phyloP scores from a whole-genome alignment of 495 filamentous ascomycete species.

The Saxophila tyrrhenica region DNA sequence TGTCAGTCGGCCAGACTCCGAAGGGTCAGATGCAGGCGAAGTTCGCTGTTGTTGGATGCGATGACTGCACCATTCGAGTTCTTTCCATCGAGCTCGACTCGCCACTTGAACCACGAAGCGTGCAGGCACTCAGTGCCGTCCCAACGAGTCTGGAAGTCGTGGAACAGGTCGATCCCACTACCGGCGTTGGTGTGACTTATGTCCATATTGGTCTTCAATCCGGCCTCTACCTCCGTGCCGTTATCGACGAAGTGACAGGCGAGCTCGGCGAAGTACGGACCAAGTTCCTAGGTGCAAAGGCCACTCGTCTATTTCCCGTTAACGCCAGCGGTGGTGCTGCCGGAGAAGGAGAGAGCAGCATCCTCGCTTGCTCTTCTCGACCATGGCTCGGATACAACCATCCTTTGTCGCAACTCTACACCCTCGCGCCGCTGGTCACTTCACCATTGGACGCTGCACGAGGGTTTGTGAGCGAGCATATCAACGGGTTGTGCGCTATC shows the following conservation, averaged over 20 bases:
- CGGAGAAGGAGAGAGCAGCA: constrained; percentile 47
- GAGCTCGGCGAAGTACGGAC: constrained; percentile 90
- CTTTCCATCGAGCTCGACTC: constrained; percentile 81
- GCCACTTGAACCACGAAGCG: constrained; percentile 80
- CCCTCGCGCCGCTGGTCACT: constrained; percentile 84
- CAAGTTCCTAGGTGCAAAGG: constrained; percentile 81
- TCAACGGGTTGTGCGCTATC: constrained; percentile 85
- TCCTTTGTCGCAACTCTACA: constrained; percentile 68
- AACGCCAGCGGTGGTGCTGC: constrained; percentile 52
- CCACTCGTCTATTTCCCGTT: constrained; percentile 62
- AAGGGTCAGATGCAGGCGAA: constrained; percentile 75
- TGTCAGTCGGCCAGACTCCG: constrained; percentile 88
- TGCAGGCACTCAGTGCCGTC: constrained; percentile 82
- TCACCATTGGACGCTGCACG: constrained; percentile 73
- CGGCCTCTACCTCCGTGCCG: constrained; percentile 87
- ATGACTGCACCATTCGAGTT: constrained; percentile 90
- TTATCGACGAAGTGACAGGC: constrained; percentile 86
- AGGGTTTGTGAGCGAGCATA: constrained; percentile 86
- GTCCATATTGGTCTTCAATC: constrained; percentile 92
- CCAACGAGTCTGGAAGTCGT: constrained; percentile 88
- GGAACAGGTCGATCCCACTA: constrained; percentile 82
- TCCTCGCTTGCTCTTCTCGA: constrained; percentile 78
- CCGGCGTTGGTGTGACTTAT: constrained; percentile 68
- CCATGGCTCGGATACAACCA: constrained; percentile 91
- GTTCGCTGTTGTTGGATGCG: constrained; percentile 90